Conservation (phyloP, 768 basidiomycete genomes). For the Auricularia auricula-judae region DNA sequence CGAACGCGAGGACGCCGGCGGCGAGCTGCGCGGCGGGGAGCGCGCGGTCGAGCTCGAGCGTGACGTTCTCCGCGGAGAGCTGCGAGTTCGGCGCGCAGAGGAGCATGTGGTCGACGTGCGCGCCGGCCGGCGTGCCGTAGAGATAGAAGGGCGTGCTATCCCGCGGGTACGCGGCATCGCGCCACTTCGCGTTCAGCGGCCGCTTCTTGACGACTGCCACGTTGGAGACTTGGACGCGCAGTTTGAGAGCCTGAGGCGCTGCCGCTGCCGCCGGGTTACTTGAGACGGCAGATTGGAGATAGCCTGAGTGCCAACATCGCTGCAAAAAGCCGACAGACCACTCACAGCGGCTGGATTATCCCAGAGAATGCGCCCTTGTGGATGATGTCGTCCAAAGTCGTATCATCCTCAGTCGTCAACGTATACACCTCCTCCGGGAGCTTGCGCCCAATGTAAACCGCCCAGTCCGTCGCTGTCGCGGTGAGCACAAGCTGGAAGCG, state of each 20-base stretch:
- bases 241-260: not conserved
- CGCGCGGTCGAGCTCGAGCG: not conserved
- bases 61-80: conserved; percentile 8
- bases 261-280: not conserved
- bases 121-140: conserved; percentile 21
- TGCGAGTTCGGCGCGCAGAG: conserved; percentile 19
- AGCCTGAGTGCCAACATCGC: too few species aligned
- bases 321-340: not conserved
- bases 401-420: too few species aligned
- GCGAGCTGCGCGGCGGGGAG: not conserved
- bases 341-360: too few species aligned
- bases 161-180: conserved; percentile 20
- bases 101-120: conserved; percentile 27
- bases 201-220: conserved; percentile 23
- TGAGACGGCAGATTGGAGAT: not conserved
- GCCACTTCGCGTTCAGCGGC: conserved; percentile 17
- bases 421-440: not conserved
- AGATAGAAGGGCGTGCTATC: conserved; percentile 28
- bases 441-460: conserved; percentile 9
- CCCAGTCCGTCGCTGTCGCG: conserved; percentile 11
- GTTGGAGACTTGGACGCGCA: conserved; percentile 14
- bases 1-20: not conserved
- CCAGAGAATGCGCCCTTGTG: too few species aligned
- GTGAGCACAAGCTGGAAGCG: conserved; percentile 28
- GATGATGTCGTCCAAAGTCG: too few species aligned